Base-by-base conservation (phyloP, 768 basidiomycete genomes). In the Collybia nuda region DNA sequence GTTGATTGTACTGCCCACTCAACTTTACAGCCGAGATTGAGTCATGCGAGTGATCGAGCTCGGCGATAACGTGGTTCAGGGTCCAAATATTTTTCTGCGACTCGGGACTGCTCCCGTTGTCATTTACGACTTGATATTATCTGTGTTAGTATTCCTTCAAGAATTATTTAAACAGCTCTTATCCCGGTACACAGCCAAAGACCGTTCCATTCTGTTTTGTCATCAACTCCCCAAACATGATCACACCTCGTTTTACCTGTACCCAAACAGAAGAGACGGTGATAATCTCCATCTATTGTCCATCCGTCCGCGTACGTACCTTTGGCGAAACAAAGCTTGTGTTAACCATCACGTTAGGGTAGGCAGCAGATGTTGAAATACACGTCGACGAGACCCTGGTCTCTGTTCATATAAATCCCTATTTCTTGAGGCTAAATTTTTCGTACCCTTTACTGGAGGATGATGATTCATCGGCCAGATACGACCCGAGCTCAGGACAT, bases 351-450 rank as follows among this genome's bases (percentile, higher is more conserved):
- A 36, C 40, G 48, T 54, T 41, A 59, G 70, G 74, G 66, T 79
- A 93, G 90, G 88, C 91, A 9, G 80, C 85, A 37, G 91, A 93
- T 56, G 81, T 85, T 26, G 91, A 93, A 64, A 85, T 91, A 44
- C 75, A 86, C 55, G 81, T 90, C 49, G 86, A 90, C 60, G 81
- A 81, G 47, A 80, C 80, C 22, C 67, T 86, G 42, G 75, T 93
- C 63, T 84, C 82, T 17, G 69, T 91, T 36, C 84, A 93, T 59
- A 79, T 92, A 63, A 89, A 88, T 51, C 91, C 91, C 1, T 94
- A 93, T 62, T 93, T 88, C 59, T 75, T 93, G 47, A 85, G 90
- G 1, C 75, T 94, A 54, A 82, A 84, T 59, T 91, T 94, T 64
- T 74, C 86, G 23, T 78, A 87, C 57, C 64, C 79, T 0, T 63